A percentile compares a stretch with the other conserved stretches of the same genome.
These are phyloP conservation scores for Zelopaecilomyces penicillatus DNA, from an alignment of 2,329 filamentous ascomycete genomes.

Conservation along the genomic window DNA sequence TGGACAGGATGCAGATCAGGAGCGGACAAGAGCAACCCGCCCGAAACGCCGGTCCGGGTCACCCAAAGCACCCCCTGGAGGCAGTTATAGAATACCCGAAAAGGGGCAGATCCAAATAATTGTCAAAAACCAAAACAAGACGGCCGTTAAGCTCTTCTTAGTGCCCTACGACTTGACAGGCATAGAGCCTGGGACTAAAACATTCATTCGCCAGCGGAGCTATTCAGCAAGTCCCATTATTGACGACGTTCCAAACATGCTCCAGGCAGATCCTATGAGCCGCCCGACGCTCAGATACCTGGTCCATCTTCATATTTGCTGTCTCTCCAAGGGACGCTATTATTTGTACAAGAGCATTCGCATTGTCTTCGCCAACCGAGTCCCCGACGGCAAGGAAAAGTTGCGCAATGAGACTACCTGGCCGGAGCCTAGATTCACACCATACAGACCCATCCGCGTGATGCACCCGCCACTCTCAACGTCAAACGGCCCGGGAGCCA, in stretches of 20 bases:
- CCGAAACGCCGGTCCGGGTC: slow-evolving; percentile 47
- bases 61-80: slow-evolving; percentile 61
- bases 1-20: slow-evolving; percentile 19
- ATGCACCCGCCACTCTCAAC: slow-evolving; percentile 35
- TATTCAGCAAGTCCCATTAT: slow-evolving; percentile 83
- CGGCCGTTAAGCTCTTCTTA: slow-evolving; percentile 90
- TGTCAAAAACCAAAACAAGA: slow-evolving; percentile 97
- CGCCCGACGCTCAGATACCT: slow-evolving; percentile 78
- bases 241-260: slow-evolving; percentile 45
- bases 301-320: slow-evolving; percentile 89
- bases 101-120: slow-evolving; percentile 93
- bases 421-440: slow-evolving; percentile 77
- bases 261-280: slow-evolving; percentile 28
- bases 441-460: slow-evolving; percentile 63
- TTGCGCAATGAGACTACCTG: slow-evolving; percentile 82
- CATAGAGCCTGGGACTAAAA: slow-evolving; percentile 92
- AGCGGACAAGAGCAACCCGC: slow-evolving; percentile 22
- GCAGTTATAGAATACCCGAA: slow-evolving; percentile 88
- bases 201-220: slow-evolving; percentile 87
- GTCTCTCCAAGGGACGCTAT: slow-evolving; percentile 70
- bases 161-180: slow-evolving; percentile 86
- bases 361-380: slow-evolving; percentile 92
- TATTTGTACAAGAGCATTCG: slow-evolving; percentile 89
- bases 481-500: slow-evolving; percentile 36
- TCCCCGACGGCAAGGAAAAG: slow-evolving; percentile 90